Conservation (phyloP, 208 protist species). For the Acanthamoeba castellanii region DNA sequence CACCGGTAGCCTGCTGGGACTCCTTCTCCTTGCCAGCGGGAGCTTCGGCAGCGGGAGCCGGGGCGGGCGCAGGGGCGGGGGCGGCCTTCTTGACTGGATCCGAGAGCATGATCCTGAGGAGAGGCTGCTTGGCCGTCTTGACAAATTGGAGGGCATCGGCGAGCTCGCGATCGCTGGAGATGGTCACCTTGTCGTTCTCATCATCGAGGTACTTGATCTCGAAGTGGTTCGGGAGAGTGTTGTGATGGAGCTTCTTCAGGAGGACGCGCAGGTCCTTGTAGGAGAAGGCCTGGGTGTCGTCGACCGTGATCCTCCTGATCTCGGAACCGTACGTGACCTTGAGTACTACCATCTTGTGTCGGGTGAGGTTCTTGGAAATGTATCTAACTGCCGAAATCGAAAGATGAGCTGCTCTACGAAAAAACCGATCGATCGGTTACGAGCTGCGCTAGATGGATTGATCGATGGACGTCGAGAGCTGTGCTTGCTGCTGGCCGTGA, state of each 20-base stretch:
- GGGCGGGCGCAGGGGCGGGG: background rate
- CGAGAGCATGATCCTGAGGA: background rate
- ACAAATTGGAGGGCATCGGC: slow-evolving; percentile 65
- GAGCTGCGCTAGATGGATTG: too few relatives aligned
- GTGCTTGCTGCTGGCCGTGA: background rate
- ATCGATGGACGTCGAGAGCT: too few relatives aligned
- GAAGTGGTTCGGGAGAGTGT: slow-evolving; percentile 33
- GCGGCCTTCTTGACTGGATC: background rate
- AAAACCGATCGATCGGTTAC: too few relatives aligned
- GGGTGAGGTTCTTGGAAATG: background rate
- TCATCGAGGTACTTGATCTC: slow-evolving; percentile 72
- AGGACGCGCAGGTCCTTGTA: slow-evolving; percentile 27
- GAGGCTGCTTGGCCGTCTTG: slow-evolving; percentile 10
- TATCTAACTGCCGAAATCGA: too few relatives aligned
- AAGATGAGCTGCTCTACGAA: too few relatives aligned
- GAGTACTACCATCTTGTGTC: slow-evolving; percentile 10
- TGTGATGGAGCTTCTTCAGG: background rate
- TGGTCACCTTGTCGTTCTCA: slow-evolving; percentile 66
- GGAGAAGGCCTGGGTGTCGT: background rate
- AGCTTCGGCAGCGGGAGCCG: background rate
- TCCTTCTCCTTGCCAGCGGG: background rate
- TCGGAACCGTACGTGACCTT: slow-evolving; percentile 39
- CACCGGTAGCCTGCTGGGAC: background rate
- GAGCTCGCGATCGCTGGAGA: slow-evolving; percentile 63
- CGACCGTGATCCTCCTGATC: slow-evolving; percentile 55